phyloP scores from a whole-genome alignment of 1,139 yeast genomes.

The Magnusiomyces tetraspermus region DNA sequence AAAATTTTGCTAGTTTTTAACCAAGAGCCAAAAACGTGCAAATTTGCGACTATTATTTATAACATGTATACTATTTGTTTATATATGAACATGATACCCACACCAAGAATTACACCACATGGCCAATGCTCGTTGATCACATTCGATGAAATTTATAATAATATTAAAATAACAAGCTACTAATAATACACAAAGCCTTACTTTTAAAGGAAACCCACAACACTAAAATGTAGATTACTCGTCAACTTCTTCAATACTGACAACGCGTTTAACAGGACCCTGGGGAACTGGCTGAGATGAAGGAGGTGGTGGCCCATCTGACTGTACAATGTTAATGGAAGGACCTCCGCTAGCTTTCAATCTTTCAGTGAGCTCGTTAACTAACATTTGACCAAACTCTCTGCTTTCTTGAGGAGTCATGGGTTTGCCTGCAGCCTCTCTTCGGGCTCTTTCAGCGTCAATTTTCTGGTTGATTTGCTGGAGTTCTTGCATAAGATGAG shows the following conservation, averaged over 20 bases:
- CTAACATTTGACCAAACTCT: constrained; percentile 10
- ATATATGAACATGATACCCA: too few relatives aligned
- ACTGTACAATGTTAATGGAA: not conserved
- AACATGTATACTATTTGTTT: too few relatives aligned
- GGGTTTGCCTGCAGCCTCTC: constrained; percentile 15
- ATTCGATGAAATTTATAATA: too few relatives aligned
- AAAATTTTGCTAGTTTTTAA: too few relatives aligned
- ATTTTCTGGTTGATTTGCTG: constrained; percentile 10
- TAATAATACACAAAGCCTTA: not conserved
- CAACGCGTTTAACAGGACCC: not conserved
- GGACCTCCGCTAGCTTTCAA: not conserved
- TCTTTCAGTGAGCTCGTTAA: constrained; percentile 2
- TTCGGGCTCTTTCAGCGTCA: constrained; percentile 7
- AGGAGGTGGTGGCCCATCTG: not conserved
- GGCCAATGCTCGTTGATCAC: too few relatives aligned
- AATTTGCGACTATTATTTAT: too few relatives aligned
- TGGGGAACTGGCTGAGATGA: not conserved
- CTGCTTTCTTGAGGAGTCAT: constrained; percentile 9
- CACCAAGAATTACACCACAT: too few relatives aligned
- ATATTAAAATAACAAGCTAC: too few relatives aligned
- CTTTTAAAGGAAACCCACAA: not conserved
- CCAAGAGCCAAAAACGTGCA: too few relatives aligned
- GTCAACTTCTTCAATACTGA: constrained; percentile 2
- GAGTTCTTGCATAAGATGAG: constrained; percentile 10
- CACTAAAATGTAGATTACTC: not conserved